Evolutionary conservation across 2,329 filamentous ascomycete genomes (phyloP), one percentile per base, ranked within the genome.

Genomic region (Berkeleyomyces rouxiae): DNA sequence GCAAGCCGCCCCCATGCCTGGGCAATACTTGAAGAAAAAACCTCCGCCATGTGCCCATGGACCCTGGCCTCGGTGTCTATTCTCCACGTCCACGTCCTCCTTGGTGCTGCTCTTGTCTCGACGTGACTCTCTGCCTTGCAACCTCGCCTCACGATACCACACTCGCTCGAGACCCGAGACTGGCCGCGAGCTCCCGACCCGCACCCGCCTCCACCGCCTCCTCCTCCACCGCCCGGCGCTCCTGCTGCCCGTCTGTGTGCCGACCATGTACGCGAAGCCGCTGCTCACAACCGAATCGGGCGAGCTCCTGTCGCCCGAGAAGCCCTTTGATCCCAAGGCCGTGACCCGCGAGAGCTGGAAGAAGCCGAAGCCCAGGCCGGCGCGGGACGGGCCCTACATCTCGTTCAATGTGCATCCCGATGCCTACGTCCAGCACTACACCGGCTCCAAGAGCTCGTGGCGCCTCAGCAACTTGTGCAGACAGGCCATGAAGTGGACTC

Each of bases 391-490:
- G 0, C 90, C 90, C 10, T 75, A 95, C 66, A 75, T 96, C 66
- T 81, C 86, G 65, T 87, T 96, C 77, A 93, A 95, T 72, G 80
- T 82, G 64, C 91, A 96, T 72, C 90, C 91, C 1, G 90, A 96
- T 86, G 67, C 87, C 87, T 68, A 75, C 81, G 67, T 79, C 87
- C 61, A 77, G 86, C 40, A 81, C 3, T 82, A 84, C 69, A 81
- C 82, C 65, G 81, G 80, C 61, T 78, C 77, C 23, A 40, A 62
- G 77, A 81, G 65, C 82, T 81, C 69, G 80, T 79, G 51, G 63
- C 80, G 84, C 2, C 85, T 96, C 82, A 84, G 82, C 69, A 77
- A 79, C 16, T 81, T 78, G 58, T 86, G 84, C 33, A 95, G 92
- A 75, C 75, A 74, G 63, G 82, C 80, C 72, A 83, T 96, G 69